These are phyloP conservation scores for Martensiomyces pterosporus DNA, from an alignment of 192 early-diverging fungal genomes.

Conservation along the genomic window DNA sequence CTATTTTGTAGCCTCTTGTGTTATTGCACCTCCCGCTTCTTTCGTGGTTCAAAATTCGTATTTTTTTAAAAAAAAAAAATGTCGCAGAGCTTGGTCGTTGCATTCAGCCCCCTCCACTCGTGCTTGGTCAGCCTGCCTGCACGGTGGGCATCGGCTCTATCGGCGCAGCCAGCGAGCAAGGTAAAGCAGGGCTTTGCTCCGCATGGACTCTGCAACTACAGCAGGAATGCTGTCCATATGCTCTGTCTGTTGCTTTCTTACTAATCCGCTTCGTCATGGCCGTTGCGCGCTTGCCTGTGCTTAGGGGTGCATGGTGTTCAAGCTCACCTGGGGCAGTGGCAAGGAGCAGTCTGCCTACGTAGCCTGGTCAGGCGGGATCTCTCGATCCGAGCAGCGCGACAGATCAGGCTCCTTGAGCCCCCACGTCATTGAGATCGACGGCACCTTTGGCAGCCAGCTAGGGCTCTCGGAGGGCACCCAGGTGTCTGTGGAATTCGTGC, in stretches of 20 bases:
- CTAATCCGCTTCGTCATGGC: background rate
- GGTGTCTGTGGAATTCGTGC: slow-evolving; percentile 60
- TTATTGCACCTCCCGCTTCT: slow-evolving; percentile 2
- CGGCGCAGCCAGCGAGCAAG: slow-evolving; percentile 56
- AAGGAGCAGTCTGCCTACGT: slow-evolving; percentile 14
- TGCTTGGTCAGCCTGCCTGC: slow-evolving; percentile 73
- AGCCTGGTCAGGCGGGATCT: slow-evolving; percentile 42
- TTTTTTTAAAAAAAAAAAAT: slow-evolving; percentile 29
- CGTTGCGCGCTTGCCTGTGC: background rate
- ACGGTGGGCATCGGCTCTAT: slow-evolving; percentile 68
- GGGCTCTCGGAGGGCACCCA: slow-evolving; percentile 59
- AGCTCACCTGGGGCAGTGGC: slow-evolving; percentile 12
- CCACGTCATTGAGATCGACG: slow-evolving; percentile 64
- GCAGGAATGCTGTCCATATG: too few species aligned
- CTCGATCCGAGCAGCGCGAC: slow-evolving; percentile 16
- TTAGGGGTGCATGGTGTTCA: slow-evolving; percentile 42
- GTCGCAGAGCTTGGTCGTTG: slow-evolving; percentile 61
- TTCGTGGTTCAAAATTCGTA: slow-evolving; percentile 4
- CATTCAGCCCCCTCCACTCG: slow-evolving; percentile 58
- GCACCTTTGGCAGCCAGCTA: slow-evolving; percentile 59
- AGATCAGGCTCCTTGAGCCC: slow-evolving; percentile 4
- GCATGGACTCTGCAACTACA: background rate
- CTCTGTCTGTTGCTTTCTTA: background rate
- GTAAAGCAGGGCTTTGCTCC: slow-evolving; percentile 27
- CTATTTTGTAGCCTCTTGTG: background rate